Evolutionary conservation across 805 yeast genomes (phyloP).

Genomic region (Metschnikowia continentalis): DNA sequence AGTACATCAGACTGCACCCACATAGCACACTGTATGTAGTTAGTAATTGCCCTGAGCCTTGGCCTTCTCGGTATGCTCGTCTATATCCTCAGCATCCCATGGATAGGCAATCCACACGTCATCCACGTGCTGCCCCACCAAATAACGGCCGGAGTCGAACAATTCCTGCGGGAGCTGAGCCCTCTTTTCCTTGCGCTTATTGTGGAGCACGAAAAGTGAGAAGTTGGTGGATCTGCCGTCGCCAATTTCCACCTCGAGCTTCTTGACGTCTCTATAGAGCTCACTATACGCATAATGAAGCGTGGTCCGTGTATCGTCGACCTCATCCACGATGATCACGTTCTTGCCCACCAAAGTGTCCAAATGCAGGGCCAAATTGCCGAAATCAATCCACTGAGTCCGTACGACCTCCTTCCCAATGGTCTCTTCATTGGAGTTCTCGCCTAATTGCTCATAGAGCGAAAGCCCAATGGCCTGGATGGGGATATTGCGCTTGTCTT

Average conservation of each 20-base stretch:
- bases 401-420: conserved; percentile 50
- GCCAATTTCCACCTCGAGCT: conserved; percentile 47
- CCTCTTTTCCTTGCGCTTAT: conserved; percentile 66
- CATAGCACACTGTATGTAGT: too few species aligned
- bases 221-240: conserved; percentile 49
- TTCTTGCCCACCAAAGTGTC: conserved; percentile 63
- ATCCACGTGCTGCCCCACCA: conserved; percentile 71
- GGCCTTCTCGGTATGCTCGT: conserved; percentile 66
- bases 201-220: conserved; percentile 75
- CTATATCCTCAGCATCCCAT: conserved; percentile 79
- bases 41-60: conserved; percentile 60
- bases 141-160: conserved; percentile 55
- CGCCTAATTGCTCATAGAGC: conserved; percentile 17
- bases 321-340: conserved; percentile 75
- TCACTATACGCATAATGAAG: conserved; percentile 75
- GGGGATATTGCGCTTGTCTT: conserved; percentile 14
- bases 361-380: conserved; percentile 46
- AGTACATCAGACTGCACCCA: too few species aligned
- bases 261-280: conserved; percentile 63
- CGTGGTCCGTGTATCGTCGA: conserved; percentile 83
- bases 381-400: conserved; percentile 80
- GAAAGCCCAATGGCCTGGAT: conserved; percentile 20
- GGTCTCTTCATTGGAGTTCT: conserved; percentile 32
- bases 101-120: conserved; percentile 86
- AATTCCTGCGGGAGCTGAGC: conserved; percentile 68